Conservation (phyloP, 768 basidiomycete genomes). For the Boletus reticuloceps region DNA sequence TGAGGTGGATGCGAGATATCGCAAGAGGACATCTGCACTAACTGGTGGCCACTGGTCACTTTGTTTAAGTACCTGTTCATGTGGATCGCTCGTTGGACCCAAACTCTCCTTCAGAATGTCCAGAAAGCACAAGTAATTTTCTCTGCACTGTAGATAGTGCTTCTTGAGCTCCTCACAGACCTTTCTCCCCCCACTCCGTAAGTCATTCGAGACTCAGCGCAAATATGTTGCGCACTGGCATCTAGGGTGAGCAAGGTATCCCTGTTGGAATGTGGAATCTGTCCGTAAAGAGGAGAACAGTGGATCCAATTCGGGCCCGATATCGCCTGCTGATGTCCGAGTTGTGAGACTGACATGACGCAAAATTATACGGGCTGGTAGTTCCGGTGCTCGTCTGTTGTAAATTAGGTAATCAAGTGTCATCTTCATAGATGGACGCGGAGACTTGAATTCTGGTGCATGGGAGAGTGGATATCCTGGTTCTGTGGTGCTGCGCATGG, state of each 20-base stretch:
- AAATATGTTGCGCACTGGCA: background rate
- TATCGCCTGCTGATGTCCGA: no score
- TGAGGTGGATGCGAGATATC: background rate
- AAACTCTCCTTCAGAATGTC: background rate
- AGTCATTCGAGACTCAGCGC: background rate
- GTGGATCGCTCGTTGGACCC: slow-evolving; percentile 5
- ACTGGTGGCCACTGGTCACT: background rate
- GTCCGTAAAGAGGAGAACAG: background rate
- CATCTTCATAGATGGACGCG: background rate
- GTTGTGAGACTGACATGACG: background rate
- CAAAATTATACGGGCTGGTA: background rate
- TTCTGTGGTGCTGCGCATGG: background rate
- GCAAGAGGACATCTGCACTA: background rate
- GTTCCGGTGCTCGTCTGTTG: background rate
- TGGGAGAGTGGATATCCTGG: background rate
- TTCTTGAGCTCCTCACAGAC: background rate
- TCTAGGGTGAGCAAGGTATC: slow-evolving; percentile 10
- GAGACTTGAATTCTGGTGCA: no score
- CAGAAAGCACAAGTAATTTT: background rate
- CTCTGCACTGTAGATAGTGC: background rate
- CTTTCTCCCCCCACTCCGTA: background rate
- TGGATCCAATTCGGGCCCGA: background rate
- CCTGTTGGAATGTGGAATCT: background rate
- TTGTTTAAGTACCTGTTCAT: background rate
- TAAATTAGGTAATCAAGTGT: background rate